Evolutionary conservation across 2,329 filamentous ascomycete species (phyloP).

Genomic region (Davidsoniella australis): DNA sequence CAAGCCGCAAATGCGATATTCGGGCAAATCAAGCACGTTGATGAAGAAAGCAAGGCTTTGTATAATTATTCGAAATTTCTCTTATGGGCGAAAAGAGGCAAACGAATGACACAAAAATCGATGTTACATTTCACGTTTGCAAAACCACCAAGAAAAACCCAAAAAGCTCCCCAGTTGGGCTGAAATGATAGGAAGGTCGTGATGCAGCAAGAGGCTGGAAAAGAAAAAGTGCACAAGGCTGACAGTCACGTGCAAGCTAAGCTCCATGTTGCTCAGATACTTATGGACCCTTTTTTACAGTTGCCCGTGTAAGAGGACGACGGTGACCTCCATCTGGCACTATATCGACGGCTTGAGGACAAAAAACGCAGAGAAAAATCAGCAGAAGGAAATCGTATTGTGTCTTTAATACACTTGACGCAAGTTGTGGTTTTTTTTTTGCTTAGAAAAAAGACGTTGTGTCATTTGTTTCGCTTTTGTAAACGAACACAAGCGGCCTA

Average conservation of each 20-base stretch:
- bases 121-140: too few species aligned
- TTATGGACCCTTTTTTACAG: background rate
- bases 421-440: too few species aligned
- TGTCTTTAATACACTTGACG: background rate
- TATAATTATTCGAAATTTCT: too few species aligned
- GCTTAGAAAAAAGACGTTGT: too few species aligned
- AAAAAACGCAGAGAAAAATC: background rate
- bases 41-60: too few species aligned
- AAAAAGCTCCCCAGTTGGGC: background rate
- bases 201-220: constrained; percentile 9
- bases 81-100: too few species aligned
- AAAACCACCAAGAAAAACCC: background rate
- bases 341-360: background rate
- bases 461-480: too few species aligned
- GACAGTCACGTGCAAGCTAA: constrained; percentile 6
- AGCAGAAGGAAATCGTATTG: background rate
- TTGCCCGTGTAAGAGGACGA: background rate
- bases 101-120: too few species aligned
- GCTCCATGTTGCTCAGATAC: background rate
- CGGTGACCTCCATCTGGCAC: background rate
- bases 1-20: background rate
- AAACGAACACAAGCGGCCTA: too few species aligned
- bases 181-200: background rate
- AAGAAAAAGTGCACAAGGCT: constrained; percentile 12
- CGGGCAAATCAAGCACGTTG: too few species aligned